Evolutionary conservation across 2,329 filamentous ascomycete genomes (phyloP), one percentile per base, ranked within the genome.

Genomic region (Pseudogymnoascus sp.): DNA sequence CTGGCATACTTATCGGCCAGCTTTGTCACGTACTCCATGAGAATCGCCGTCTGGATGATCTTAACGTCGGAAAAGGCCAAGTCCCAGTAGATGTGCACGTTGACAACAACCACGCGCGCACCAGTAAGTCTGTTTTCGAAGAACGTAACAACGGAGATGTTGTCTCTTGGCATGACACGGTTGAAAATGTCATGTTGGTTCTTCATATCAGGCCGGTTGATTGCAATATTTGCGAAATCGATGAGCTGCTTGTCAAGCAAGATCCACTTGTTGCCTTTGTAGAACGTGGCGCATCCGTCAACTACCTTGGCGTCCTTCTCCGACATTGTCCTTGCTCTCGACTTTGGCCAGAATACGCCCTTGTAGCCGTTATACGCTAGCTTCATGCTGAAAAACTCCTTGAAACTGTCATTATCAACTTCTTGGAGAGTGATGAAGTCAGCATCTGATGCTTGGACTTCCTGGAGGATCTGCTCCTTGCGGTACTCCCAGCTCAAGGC

Each of bases 111-210:
- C 70, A 97, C 78, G 61, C 94, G 87, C 12, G 91, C 87, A n/a
- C 94, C 94, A 0, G 93, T 97, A 63, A 84, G 78, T 37, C 93
- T 85, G 69, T 96, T 97, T 74, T 99, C 94, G 64, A 99, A 84
- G 78, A 97, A 96, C 61, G 89, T 86, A 57, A 96, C 84, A 57
- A 96, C 88, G 14, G 89, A 94, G 73, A 99, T 96, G 72, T 97
- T 93, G 79, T 99, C 94, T 76, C 94, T 91, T 64, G 93, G 92
- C 94, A 97, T 97, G 63, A 99, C 89, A 28, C 94, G 89, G 73
- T 99, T 99, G 81, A 96, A 97, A 62, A 97, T 93, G 70, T 99
- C 94, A 71, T 96, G 90, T 70, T 96, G 91, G 61, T 92, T 90
- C 77, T 97, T 97, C 85, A 97, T 96, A 72, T 97, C 94, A 2